Percentiles rank a stretch among this genome's conserved stretches.
Evolutionary conservation across 73 alveolate species (phyloP).

Genomic region (Breviolum minutum): DNA sequence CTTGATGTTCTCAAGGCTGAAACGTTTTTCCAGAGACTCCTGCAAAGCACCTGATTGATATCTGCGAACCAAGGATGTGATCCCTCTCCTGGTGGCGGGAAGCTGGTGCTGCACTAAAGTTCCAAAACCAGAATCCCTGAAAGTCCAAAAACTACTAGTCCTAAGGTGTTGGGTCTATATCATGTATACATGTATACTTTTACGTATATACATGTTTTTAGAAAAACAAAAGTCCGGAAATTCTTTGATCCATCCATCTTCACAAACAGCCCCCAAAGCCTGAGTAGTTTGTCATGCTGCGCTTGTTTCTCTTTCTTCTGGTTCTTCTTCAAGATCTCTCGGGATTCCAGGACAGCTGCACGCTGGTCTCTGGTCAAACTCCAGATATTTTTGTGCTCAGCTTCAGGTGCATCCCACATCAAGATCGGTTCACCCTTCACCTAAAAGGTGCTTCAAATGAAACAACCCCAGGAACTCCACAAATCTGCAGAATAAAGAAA

Average conservation of each 20-base stretch:
- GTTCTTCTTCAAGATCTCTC: conserved; percentile 27
- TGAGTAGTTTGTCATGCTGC: conserved; percentile 6
- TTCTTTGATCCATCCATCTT: not conserved
- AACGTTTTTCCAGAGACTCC: not conserved
- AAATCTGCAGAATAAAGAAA: not conserved
- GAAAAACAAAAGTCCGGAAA: not conserved
- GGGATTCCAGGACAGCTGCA: conserved; percentile 13
- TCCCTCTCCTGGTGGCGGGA: not conserved
- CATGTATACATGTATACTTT: too few species aligned
- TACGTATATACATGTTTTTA: too few species aligned
- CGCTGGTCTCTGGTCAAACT: conserved; percentile 37
- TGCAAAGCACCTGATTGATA: conserved; percentile 30
- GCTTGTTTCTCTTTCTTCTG: conserved; percentile 18
- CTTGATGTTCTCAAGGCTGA: conserved; percentile 23
- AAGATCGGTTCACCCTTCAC: conserved; percentile 43
- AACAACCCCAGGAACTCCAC: too few species aligned
- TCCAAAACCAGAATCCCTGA: not conserved
- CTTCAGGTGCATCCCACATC: conserved; percentile 70
- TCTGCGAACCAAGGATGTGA: conserved; percentile 4
- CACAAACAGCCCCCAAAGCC: too few species aligned
- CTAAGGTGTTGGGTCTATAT: too few species aligned
- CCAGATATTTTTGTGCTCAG: conserved; percentile 24
- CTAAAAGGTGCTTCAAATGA: not conserved
- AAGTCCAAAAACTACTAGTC: not conserved
- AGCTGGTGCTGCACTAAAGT: not conserved